These are phyloP conservation scores for Trichoderma polysporum DNA, from an alignment of 2,329 filamentous ascomycete species.

Conservation along the genomic window DNA sequence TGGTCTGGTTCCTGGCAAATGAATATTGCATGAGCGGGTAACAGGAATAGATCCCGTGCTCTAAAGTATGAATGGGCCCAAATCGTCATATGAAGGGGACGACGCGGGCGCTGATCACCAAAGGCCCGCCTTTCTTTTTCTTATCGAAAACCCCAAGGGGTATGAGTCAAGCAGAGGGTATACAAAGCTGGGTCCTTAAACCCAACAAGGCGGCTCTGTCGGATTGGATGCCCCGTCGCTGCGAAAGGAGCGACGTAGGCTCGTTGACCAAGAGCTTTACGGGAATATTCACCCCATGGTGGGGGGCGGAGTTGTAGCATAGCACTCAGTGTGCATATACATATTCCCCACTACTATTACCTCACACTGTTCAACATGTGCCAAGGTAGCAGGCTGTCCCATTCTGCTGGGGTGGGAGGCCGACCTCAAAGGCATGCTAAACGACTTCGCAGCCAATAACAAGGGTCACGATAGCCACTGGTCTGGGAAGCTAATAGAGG, in stretches of 20 bases:
- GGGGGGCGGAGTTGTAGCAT: constrained; percentile 4
- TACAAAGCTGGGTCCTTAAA: not conserved
- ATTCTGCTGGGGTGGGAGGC: not conserved
- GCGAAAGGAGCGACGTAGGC: not conserved
- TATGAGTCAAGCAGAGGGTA: not conserved
- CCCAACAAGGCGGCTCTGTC: constrained; percentile 13
- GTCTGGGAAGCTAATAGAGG: not conserved
- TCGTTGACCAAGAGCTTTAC: not conserved
- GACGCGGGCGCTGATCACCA: constrained; percentile 1
- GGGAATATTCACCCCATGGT: constrained; percentile 5
- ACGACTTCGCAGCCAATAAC: constrained; percentile 4
- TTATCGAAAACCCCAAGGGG: not conserved
- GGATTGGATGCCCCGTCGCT: not conserved
- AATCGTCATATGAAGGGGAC: not conserved
- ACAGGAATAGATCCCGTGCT: constrained; percentile 33
- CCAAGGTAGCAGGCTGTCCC: not conserved
- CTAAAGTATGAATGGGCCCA: constrained; percentile 17
- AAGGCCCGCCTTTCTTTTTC: not conserved
- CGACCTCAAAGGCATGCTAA: constrained; percentile 16
- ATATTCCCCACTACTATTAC: not conserved
- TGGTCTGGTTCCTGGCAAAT: constrained; percentile 5
- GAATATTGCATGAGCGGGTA: constrained; percentile 44
- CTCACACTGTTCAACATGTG: constrained; percentile 4
- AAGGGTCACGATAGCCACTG: not conserved
- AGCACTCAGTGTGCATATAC: not conserved